Conservation (phyloP, 257 asterid species). For the Lithospermum erythrorhizon region DNA sequence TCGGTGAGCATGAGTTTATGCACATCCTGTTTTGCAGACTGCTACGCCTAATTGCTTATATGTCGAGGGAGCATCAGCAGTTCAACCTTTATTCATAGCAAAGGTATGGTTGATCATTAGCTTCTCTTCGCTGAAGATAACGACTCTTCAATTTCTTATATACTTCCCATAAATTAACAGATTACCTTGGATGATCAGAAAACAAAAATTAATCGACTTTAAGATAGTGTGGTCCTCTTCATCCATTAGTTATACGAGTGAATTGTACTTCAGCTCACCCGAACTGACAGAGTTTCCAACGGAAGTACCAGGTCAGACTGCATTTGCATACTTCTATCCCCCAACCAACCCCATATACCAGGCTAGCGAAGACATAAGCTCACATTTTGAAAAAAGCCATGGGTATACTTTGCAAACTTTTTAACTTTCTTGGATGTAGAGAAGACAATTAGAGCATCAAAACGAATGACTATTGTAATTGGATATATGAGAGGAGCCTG, state of each 20-base stretch:
- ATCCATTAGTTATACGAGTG: constrained; percentile 28
- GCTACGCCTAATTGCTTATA: constrained; percentile 47
- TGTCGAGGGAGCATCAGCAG: constrained; percentile 83
- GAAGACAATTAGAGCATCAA: too few relatives aligned
- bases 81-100: constrained; percentile 68
- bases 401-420: constrained; percentile 38
- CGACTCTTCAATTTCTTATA: neutral
- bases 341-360: constrained; percentile 74
- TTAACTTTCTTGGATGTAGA: too few relatives aligned
- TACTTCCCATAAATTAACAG: constrained; percentile 32
- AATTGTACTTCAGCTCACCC: constrained; percentile 55
- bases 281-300: constrained; percentile 84
- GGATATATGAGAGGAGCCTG: too few relatives aligned
- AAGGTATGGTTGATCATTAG: constrained; percentile 35
- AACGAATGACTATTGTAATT: too few relatives aligned
- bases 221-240: constrained; percentile 68
- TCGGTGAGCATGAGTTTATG: constrained; percentile 7
- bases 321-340: constrained; percentile 89
- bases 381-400: constrained; percentile 82
- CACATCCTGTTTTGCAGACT: constrained; percentile 37
- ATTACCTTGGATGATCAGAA: constrained; percentile 59
- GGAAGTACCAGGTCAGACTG: constrained; percentile 68
- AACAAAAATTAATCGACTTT: constrained; percentile 50
- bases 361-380: constrained; percentile 59
- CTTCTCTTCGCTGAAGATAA: neutral